Conservation (phyloP, 768 basidiomycete species). For the Leccinum variicolor region DNA sequence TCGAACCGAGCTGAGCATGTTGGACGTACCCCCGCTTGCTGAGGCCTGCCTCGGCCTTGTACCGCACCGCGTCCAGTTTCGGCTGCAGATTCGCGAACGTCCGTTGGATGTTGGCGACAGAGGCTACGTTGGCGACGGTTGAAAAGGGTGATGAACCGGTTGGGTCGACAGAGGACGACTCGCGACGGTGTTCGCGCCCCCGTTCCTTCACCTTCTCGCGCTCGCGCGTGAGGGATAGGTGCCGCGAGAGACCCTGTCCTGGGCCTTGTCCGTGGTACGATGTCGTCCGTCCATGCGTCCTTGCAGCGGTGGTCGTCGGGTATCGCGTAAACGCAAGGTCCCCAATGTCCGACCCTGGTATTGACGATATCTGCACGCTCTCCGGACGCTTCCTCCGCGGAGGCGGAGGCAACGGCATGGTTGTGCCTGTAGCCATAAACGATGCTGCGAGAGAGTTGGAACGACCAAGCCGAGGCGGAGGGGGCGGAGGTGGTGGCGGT, state of each 20-base stretch:
- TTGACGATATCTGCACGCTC: conserved; percentile 50
- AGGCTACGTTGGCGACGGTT: conserved; percentile 21
- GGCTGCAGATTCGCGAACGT: conserved; percentile 44
- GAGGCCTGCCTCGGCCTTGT: conserved; percentile 70
- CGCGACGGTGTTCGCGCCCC: not conserved
- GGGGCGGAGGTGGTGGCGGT: not conserved
- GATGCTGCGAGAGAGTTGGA: conserved; percentile 48
- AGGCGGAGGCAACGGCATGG: conserved; percentile 40
- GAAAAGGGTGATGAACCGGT: not conserved
- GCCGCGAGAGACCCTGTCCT: conserved; percentile 32
- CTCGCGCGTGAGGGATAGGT: conserved; percentile 35
- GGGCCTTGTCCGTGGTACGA: conserved; percentile 14
- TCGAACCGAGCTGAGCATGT: conserved; percentile 26
- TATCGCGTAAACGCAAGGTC: conserved; percentile 15
- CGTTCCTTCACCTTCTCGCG: conserved; percentile 7
- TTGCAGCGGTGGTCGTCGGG: conserved; percentile 6
- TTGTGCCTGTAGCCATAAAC: not conserved
- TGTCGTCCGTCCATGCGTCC: conserved; percentile 10
- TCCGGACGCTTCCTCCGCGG: conserved; percentile 55
- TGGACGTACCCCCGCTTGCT: conserved; percentile 56
- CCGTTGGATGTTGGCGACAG: conserved; percentile 41
- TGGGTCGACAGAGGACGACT: not conserved
- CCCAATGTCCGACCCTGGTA: conserved; percentile 5
- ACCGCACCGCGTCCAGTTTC: conserved; percentile 58
- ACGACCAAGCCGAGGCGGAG: conserved; percentile 43